phyloP scores from a whole-genome alignment of 768 basidiomycete genomes.

The Phylloporus sp. region DNA sequence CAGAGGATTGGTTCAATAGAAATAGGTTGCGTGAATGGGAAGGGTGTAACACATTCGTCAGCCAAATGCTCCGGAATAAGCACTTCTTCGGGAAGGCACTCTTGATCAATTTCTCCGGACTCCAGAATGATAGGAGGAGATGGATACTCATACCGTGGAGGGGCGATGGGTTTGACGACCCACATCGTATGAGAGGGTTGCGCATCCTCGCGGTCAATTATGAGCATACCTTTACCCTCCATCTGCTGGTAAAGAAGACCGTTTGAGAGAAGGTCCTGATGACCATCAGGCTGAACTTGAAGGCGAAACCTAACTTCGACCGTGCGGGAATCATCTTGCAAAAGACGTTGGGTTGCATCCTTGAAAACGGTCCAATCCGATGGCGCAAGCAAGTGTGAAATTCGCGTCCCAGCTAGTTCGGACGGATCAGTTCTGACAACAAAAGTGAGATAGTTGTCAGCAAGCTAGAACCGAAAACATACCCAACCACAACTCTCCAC shows the following conservation, averaged over 20 bases:
- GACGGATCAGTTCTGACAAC: constrained; percentile 72
- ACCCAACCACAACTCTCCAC: constrained; percentile 91
- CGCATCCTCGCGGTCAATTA: constrained; percentile 88
- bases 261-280: constrained; percentile 51
- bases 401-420: constrained; percentile 69
- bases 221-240: constrained; percentile 99
- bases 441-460: constrained; percentile 9
- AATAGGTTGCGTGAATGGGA: constrained; percentile 76
- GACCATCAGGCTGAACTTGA: constrained; percentile 59
- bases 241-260: constrained; percentile 71
- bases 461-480: constrained; percentile 28
- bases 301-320: constrained; percentile 90
- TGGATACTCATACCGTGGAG: constrained; percentile 65
- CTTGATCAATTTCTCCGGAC: constrained; percentile 38
- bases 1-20: constrained; percentile 84
- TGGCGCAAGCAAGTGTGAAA: constrained; percentile 77
- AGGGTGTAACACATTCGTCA: constrained; percentile 57
- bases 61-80: constrained; percentile 36
- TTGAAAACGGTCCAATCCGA: constrained; percentile 80
- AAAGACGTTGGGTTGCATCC: constrained; percentile 79
- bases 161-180: constrained; percentile 83
- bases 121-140: constrained; percentile 60
- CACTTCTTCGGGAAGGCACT: constrained; percentile 33
- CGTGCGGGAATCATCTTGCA: constrained; percentile 90
- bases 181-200: constrained; percentile 96